phyloP scores from a whole-genome alignment of 73 alveolate genomes.

The Halteria grandinella region DNA sequence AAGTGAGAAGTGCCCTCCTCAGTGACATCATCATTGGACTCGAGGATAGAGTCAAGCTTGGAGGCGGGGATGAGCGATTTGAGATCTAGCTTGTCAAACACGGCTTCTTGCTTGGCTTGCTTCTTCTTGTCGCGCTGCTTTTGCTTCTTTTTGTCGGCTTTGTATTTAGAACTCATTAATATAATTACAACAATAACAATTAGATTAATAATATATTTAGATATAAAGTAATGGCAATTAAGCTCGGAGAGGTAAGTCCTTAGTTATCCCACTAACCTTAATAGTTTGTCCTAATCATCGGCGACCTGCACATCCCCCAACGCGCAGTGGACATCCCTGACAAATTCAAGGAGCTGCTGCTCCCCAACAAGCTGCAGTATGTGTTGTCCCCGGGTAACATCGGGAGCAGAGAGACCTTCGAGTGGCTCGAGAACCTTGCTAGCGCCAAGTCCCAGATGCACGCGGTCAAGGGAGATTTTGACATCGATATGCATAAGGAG shows the following conservation, averaged over 20 bases:
- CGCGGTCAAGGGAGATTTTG: slow-evolving; percentile 92
- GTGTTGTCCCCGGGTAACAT: slow-evolving; percentile 92
- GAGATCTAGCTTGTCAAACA: background rate
- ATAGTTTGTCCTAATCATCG: slow-evolving; percentile 84
- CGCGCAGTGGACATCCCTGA: slow-evolving; percentile 86
- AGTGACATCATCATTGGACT: too few species aligned
- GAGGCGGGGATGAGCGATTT: background rate
- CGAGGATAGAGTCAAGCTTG: too few species aligned
- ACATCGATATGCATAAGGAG: slow-evolving; percentile 56
- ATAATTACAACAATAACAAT: too few species aligned
- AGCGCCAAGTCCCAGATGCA: slow-evolving; percentile 78
- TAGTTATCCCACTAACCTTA: too few species aligned
- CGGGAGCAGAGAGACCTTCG: slow-evolving; percentile 92
- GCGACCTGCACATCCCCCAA: slow-evolving; percentile 90
- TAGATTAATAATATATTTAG: too few species aligned
- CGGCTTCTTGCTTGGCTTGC: background rate
- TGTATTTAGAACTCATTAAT: too few species aligned
- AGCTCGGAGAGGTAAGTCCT: too few species aligned
- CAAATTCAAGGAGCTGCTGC: slow-evolving; percentile 82
- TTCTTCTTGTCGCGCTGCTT: background rate
- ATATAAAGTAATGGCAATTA: too few species aligned
- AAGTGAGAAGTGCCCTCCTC: too few species aligned
- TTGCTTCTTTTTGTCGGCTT: background rate
- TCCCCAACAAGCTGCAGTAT: slow-evolving; percentile 90
- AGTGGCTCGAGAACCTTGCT: slow-evolving; percentile 84